Percentiles rank a stretch among this genome's conserved stretches.
These are phyloP conservation scores for Suhomyces prunicola DNA, from an alignment of 805 yeast species.

Conservation along the genomic window DNA sequence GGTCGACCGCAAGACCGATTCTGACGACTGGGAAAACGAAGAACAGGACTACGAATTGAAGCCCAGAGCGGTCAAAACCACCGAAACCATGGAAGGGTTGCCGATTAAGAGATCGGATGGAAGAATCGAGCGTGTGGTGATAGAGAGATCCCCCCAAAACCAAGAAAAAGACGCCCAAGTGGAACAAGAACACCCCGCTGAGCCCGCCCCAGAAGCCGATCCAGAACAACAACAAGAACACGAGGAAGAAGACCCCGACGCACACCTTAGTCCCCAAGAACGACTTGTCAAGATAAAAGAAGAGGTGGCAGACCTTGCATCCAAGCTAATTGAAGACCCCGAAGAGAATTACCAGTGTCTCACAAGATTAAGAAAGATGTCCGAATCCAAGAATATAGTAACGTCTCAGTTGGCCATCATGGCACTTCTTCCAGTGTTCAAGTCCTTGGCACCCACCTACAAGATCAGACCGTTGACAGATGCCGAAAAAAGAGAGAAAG, in stretches of 20 bases:
- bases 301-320: constrained; percentile 78
- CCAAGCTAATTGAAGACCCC: constrained; percentile 77
- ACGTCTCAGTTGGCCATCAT: constrained; percentile 69
- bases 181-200: constrained; percentile 18
- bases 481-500: constrained; percentile 75
- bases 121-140: constrained; percentile 62
- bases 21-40: constrained; percentile 58
- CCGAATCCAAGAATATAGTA: constrained; percentile 61
- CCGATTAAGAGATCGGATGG: constrained; percentile 80
- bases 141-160: constrained; percentile 24
- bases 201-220: constrained; percentile 9
- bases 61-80: constrained; percentile 57
- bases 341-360: constrained; percentile 73
- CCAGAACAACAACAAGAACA: constrained; percentile 14
- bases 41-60: constrained; percentile 75
- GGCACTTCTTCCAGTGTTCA: constrained; percentile 81
- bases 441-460: constrained; percentile 83
- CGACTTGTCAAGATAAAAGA: constrained; percentile 65
- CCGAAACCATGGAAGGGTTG: constrained; percentile 59
- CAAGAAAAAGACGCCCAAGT: constrained; percentile 16
- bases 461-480: constrained; percentile 81
- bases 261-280: constrained; percentile 49
- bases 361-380: constrained; percentile 66
- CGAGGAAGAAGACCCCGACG: constrained; percentile 41
- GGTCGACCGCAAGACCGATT: constrained; percentile 11